Base-by-base conservation (phyloP, 768 basidiomycete genomes). In the Neoboletus magnificus region DNA sequence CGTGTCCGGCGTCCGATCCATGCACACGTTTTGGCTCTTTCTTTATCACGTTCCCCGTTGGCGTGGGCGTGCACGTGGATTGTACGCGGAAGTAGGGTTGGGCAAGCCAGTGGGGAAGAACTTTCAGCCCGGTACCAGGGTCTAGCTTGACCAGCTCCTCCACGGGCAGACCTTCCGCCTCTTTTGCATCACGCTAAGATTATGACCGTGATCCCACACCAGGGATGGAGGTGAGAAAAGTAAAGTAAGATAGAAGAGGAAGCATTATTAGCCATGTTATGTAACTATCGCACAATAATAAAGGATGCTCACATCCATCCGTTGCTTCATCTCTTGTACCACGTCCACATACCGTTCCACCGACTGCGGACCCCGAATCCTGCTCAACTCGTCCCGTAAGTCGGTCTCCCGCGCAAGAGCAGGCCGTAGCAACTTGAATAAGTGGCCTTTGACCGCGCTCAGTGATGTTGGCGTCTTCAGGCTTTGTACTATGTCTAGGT, bases 381-480 rank as follows among this genome's bases (percentile, higher is more conserved):
- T 76, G 7, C 91, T 90, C 20, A 98, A 72, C 64, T 74, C 74
- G 54, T 91, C 85, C 40, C 96, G 77, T 55, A 97, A 69, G 66
- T 94, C 93, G 2, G 72, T 76, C 61, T 91, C 84, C 48, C 75
- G 68, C 22, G 64, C 73, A 32, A 98, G 74, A 0, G 85, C 88
- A 0, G 92, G 92, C 0, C 87, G 85, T 74, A 97, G 81, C 33
- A 99, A 71, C 72, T 97, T 92, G 82, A 97, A 99, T 33, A 99
- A 68, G 66, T 99, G 96, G 0, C 91, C 87, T 66, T 96, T 96
- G 61, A 98, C 81, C 0, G 89, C 91, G 60, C 89, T 86, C 16
- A 79, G 65, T 4, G 79, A 65, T 16, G 94, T 94, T 8, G 77
- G 76, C 13, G 93, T 94, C 68, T 83, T 81, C 16, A 72, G 54